Evolutionary conservation across 176 grass and related monocot genomes (phyloP), one percentile per base, ranked within the genome.

Genomic region (Juncus effusus): DNA sequence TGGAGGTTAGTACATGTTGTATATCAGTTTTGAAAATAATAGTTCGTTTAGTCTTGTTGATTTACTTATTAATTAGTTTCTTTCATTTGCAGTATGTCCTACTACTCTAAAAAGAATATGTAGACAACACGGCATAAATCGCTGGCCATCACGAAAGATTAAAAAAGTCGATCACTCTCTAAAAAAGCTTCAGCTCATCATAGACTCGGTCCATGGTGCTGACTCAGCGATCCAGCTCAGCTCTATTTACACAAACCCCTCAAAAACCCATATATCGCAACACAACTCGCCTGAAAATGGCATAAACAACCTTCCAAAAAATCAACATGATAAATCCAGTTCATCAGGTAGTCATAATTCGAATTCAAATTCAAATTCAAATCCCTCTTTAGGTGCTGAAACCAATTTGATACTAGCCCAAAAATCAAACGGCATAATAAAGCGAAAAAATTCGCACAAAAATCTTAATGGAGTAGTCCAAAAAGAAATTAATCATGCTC

Each of bases 51-150:
- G 69, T 45, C 60, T 10, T 16, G 54, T n/a, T 45, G 40, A 13
- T 71, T 56, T 1, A 28, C 38, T 59, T 16, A 10, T 71, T 67
- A 16, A 75, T 36, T 74, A 63, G 15, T 63, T 14, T 10, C 58
- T 66, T 28, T 44, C 13, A 54, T 69, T 74, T 67, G 40, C 80
- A 97, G 93, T 97, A 47, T 97, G 88, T 51, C 88, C 93, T 65
- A 97, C 88, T 19, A 97, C 93, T 75, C 93, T 97, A 38, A 97
- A 97, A 82, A 92, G 93, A 92, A 97, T 97, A 86, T 97, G 93
- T 81, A 78, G 93, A 74, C 85, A 86, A 45, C 88, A 97, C 51
- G 93, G 93, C 28, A 97, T 97, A 89, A 82, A 60, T 19, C 85
- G 94, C 7, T 97, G 94, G 94, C 94, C 94, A 55, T 92, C 94